Base-by-base conservation (phyloP, 768 basidiomycete genomes). In the Gloeostereum incarnatum region DNA sequence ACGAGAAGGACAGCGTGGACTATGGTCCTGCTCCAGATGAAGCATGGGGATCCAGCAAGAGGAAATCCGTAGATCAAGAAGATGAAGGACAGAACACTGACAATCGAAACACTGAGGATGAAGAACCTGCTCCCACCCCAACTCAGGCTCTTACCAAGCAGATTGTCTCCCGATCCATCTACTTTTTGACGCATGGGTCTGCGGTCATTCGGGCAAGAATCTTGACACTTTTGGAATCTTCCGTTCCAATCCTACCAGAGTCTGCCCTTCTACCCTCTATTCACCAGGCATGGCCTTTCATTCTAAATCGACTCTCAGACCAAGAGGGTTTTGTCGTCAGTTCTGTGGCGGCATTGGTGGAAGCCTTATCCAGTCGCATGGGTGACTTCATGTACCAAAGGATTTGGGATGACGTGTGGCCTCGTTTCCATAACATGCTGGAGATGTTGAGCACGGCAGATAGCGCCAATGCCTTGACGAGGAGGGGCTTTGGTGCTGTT, bases 371-470 rank as follows among this genome's bases (percentile, higher is more conserved):
- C 0, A 60, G 51, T 25, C 66, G 86, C 46, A 73, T 78, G 19
- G 96, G 93, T 18, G 75, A 73, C 38, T 96, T 88, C 60, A 93
- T 98, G 86, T 72, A 71, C 35, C 66, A 76, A 23, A 68, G 85
- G 39, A 71, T 98, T 22, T 84, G 92, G 76, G 89, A 96, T 46
- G 87, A 97, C 45, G 72, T 91, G 14, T 98, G 94, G 93, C 94
- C 94, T 1, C 75, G 71, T 29, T 87, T 94, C 53, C 65, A 61
- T 26, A 50, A 45, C 6, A 66, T 96, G 41, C 59, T 97, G 26
- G 57, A 55, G 2, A 65, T 61, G 14, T 67, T 91, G 16, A 74
- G 79, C 39, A 57, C 55, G n/a, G 75, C 69, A 6, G 89, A 94
- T 46, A 53, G 66, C 27, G 60, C 63, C 13, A 88, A 61, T 36